phyloP scores from a whole-genome alignment of 352 stramenopile species.

The Elongisporangium undulatum region DNA sequence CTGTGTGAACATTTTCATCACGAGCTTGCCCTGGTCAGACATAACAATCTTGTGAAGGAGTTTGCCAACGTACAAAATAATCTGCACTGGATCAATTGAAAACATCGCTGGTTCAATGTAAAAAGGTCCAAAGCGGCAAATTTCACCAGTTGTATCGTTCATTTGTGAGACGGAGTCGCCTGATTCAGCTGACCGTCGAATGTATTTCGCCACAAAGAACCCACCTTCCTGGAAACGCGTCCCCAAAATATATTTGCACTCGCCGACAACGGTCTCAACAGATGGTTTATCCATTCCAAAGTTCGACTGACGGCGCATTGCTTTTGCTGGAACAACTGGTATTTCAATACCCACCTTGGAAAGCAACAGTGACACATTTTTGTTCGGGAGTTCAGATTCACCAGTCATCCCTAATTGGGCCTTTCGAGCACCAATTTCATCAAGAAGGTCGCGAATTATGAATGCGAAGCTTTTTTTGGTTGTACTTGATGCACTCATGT shows the following conservation, averaged over 20 bases:
- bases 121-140: constrained; percentile 52
- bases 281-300: not conserved
- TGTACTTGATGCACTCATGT: constrained; percentile 12
- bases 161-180: not conserved
- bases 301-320: not conserved
- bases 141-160: constrained; percentile 23
- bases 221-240: constrained; percentile 26
- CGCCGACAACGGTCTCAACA: not conserved
- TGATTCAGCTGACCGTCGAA: constrained; percentile 16
- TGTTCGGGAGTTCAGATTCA: not conserved
- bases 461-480: constrained; percentile 31
- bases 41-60: constrained; percentile 7
- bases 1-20: constrained; percentile 20
- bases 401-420: constrained; percentile 21
- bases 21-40: constrained; percentile 25
- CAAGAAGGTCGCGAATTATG: constrained; percentile 48
- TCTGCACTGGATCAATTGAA: constrained; percentile 15
- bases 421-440: constrained; percentile 36
- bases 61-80: constrained; percentile 13
- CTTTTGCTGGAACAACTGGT: constrained; percentile 1
- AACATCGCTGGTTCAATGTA: constrained; percentile 22
- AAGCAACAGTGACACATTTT: not conserved
- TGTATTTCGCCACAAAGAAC: constrained; percentile 45
- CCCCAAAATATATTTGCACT: constrained; percentile 10
- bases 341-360: constrained; percentile 21